These are phyloP conservation scores for Rhododendron kiyosumense DNA, from an alignment of 148 eudicot species.

Conservation along the genomic window DNA sequence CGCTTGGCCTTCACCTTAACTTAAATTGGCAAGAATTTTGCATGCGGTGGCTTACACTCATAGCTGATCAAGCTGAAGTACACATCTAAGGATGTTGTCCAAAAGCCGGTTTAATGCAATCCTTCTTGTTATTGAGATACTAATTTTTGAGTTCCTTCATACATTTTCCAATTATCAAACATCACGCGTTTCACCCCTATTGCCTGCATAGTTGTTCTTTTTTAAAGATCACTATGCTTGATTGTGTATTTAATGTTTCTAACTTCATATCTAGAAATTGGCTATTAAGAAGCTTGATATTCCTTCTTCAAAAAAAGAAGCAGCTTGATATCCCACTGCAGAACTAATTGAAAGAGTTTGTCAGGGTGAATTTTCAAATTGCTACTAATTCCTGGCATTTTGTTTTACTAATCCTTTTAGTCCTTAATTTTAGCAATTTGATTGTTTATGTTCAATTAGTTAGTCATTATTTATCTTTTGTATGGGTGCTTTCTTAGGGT, in stretches of 20 bases:
- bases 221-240: neutral
- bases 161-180: neutral
- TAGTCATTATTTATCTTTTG: constrained; percentile 6
- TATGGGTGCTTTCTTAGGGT: constrained; percentile 37
- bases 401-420: no score
- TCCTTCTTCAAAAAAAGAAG: no score
- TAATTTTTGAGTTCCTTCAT: neutral
- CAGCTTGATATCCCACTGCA: neutral
- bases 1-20: neutral
- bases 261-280: neutral
- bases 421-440: neutral
- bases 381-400: neutral
- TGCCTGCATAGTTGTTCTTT: neutral
- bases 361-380: neutral
- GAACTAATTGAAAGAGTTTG: constrained; percentile 5
- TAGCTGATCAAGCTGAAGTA: neutral
- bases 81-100: neutral
- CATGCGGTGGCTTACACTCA: neutral
- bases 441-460: neutral
- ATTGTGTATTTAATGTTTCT: neutral
- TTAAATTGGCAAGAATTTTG: neutral
- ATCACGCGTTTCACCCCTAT: neutral
- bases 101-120: neutral
- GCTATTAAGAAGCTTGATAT: neutral
- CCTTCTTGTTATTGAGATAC: neutral